phyloP scores from a whole-genome alignment of 768 basidiomycete genomes.

The Xerocomus potaroensis region DNA sequence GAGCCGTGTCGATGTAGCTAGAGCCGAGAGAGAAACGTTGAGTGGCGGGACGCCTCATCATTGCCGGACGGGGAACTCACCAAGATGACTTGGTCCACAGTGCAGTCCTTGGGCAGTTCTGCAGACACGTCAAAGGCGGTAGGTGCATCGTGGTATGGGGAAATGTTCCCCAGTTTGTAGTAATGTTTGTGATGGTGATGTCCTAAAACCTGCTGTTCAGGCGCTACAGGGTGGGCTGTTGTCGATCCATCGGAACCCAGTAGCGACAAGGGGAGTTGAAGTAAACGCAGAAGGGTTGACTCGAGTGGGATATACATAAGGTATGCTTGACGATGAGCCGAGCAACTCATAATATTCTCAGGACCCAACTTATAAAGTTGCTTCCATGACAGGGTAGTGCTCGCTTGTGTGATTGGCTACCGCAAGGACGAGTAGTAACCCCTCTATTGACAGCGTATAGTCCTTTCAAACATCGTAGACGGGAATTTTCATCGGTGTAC shows the following conservation, averaged over 20 bases:
- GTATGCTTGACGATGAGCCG: no score
- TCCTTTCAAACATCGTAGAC: no score
- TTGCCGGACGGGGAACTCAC: conserved; percentile 17
- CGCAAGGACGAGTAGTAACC: no score
- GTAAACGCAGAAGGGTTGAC: conserved; percentile 9
- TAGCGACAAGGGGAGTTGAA: conserved; percentile 9
- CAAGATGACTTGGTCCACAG: conserved; percentile 38
- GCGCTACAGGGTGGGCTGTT: background rate
- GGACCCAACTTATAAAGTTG: no score
- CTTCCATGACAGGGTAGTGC: no score
- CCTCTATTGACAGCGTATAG: no score
- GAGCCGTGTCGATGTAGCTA: conserved; percentile 44
- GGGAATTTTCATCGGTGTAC: no score
- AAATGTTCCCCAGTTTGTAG: conserved; percentile 31
- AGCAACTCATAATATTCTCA: no score
- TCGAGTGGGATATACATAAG: conserved; percentile 18
- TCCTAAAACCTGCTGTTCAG: background rate
- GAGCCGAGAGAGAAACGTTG: background rate
- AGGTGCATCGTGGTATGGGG: conserved; percentile 36
- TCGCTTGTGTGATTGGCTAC: no score
- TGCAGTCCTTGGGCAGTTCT: conserved; percentile 36
- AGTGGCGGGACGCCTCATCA: background rate
- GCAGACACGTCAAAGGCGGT: conserved; percentile 23
- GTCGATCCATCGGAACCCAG: background rate
- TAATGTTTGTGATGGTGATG: background rate